Base-by-base conservation (phyloP, 495 filamentous ascomycete genomes). In the Penicillium tannophilum region DNA sequence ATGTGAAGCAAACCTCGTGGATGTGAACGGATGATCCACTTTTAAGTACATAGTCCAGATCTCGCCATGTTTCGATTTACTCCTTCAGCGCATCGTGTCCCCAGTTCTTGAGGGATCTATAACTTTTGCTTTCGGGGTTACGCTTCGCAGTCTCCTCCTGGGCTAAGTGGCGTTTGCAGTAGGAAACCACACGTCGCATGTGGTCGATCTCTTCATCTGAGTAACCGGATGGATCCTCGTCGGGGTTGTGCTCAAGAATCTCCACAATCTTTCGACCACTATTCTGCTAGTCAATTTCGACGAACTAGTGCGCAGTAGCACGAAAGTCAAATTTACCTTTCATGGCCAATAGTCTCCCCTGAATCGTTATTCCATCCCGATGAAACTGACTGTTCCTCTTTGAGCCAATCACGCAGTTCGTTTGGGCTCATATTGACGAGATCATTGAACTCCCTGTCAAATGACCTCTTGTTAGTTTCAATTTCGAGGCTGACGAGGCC, bases 31-130 rank as follows among this genome's bases (percentile, higher is more conserved):
- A n/a, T n/a, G n/a, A 28, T 28, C 28, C 28, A 28, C 4, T 10
- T 12, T 36, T 36, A 14, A 8, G 12, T 36, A 8, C 12, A 14
- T 36, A 36, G 36, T 41, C 5, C 2, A 41, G 12, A 41, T 41
- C 14, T 16, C 16, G 16, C 17, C 16, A 41, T 7, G 14, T 41
- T 41, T 4, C 14, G 14, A 35, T 31, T n/a, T 47, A 62, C 39
- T 59, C 55, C 54, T 85, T 87, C 58, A 76, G 67, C 9, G 83
- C 69, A 79, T 89, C 86, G 71, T 89, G 85, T 1, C 84, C 84
- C 85, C 86, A 89, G 56, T 88, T 89, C 76, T 88, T 88, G 70
- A 89, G 66, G 35, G 78, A 83, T 58, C 79, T 80, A 59, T 83
- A 84, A 41, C 81, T 83, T 59, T 80, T 84, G 54, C 80, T 84